Evolutionary conservation across 495 filamentous ascomycete species (phyloP), one percentile per base, ranked within the genome.

Genomic region (Pseudevernia furfuracea): DNA sequence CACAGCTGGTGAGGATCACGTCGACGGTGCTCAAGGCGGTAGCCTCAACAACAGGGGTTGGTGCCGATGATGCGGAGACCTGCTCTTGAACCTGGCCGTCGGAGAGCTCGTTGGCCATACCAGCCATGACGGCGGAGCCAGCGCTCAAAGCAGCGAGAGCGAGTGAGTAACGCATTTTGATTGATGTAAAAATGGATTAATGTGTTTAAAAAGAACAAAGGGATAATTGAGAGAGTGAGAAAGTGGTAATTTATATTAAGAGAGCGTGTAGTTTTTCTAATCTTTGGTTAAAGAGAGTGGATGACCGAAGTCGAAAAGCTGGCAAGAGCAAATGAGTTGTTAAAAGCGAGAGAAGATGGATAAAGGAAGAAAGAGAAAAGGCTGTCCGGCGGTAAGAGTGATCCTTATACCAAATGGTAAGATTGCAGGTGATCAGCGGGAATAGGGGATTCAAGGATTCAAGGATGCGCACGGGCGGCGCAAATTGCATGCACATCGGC

Each of bases 1-100:
- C 79, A 74, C 86, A 89, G 36, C 80, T 84, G 71, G 79, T 85
- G 77, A 85, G 75, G 70, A 81, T 82, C 64, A 80, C 77, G 66
- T 79, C 78, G 57, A 77, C 74, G 69, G 82, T 85, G 74, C 74
- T 69, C 78, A 79, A 83, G 78, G 83, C 73, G 69, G 79, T 81
- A 68, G 73, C 59, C 66, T 76, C 72, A 53, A 67, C 74, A 25
- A 30, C 53, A 0, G 58, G 37, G 17, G 52, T 36, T 32, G 53
- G 25, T 11, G 59, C 25, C 30, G 65, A 21, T 39, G 23, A 4
- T 52, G 34, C 59, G 1, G 66, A 23, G 53, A 48, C 63, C 43
- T 63, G 62, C 34, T 67, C 67, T 53, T 71, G 67, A 36, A 68
- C 57, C 39, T 71, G 69, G 15, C 69, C 69, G 58, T 71, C 69